Percentiles rank a stretch among this genome's conserved stretches.
phyloP scores from a whole-genome alignment of 495 filamentous ascomycete genomes.

The Penicillium turbatum region DNA sequence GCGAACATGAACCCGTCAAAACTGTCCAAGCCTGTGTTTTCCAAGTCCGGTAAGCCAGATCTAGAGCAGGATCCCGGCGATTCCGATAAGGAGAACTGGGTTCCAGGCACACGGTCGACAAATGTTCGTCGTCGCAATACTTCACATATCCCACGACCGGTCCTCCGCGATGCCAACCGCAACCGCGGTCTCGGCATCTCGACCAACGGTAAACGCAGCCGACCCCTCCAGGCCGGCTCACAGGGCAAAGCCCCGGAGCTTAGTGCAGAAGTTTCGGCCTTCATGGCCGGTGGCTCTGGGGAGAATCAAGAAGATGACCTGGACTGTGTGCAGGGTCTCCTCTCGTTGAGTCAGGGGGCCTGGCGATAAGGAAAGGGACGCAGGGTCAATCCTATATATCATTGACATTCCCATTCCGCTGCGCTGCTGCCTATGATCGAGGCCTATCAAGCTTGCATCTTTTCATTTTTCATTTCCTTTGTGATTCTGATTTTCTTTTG shows the following conservation, averaged over 20 bases:
- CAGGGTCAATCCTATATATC: background rate
- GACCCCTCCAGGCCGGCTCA: slow-evolving; percentile 27
- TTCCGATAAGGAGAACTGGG: slow-evolving; percentile 95
- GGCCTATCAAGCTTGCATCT: slow-evolving; percentile 4
- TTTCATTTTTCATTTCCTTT: slow-evolving; percentile 23
- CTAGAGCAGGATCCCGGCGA: slow-evolving; percentile 54
- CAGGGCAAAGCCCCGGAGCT: slow-evolving; percentile 34
- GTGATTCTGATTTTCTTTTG: slow-evolving; percentile 15
- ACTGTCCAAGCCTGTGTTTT: slow-evolving; percentile 23
- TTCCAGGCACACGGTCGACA: slow-evolving; percentile 48
- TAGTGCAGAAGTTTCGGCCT: slow-evolving; percentile 59
- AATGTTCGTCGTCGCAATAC: slow-evolving; percentile 37
- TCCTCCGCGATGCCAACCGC: slow-evolving; percentile 43
- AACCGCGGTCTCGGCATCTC: slow-evolving; percentile 35
- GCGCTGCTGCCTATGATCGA: background rate
- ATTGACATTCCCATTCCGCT: background rate
- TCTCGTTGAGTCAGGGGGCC: slow-evolving; percentile 67
- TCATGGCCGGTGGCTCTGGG: slow-evolving; percentile 59
- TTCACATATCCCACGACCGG: slow-evolving; percentile 37
- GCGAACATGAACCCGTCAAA: slow-evolving; percentile 17
- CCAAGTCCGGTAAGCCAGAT: slow-evolving; percentile 28
- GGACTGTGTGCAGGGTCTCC: slow-evolving; percentile 72
- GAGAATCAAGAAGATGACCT: slow-evolving; percentile 65
- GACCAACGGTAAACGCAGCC: slow-evolving; percentile 34
- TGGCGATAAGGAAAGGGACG: slow-evolving; percentile 43